A percentile compares a stretch with the other conserved stretches of the same genome.
Evolutionary conservation across 192 early-diverging fungal genomes (phyloP).

Genomic region (Phlyctochytrium bullatum): DNA sequence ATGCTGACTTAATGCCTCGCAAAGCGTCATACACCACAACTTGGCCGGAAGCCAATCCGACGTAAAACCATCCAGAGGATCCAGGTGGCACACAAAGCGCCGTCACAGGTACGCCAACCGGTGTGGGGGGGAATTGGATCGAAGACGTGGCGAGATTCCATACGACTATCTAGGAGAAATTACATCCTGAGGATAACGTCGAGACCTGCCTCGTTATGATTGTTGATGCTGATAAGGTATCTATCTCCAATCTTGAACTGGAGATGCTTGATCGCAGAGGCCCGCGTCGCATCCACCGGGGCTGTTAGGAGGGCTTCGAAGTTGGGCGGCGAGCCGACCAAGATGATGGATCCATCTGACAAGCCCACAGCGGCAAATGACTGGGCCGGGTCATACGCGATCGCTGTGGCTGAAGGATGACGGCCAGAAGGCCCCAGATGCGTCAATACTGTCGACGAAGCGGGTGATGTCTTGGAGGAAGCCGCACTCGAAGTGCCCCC

Average conservation of each 20-base stretch:
- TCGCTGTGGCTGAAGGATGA: not conserved
- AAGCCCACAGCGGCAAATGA: not conserved
- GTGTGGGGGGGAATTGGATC: not conserved
- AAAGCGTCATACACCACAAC: conserved; percentile 4
- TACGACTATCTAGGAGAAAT: not conserved
- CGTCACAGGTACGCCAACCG: conserved; percentile 1
- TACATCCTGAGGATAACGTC: not conserved
- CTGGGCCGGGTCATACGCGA: conserved; percentile 1
- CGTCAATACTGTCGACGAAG: not conserved
- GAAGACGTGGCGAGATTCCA: not conserved
- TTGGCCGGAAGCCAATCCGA: not conserved
- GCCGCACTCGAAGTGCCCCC: too few relatives aligned
- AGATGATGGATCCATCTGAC: not conserved
- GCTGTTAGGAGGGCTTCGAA: not conserved
- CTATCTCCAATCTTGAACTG: conserved; percentile 5
- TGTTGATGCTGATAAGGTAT: conserved; percentile 4
- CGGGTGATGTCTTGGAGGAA: too few relatives aligned
- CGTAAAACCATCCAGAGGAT: not conserved
- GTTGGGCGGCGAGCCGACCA: not conserved
- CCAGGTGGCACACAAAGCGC: not conserved
- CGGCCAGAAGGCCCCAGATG: not conserved
- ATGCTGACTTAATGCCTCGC: not conserved
- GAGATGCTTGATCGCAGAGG: not conserved
- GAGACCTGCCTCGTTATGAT: not conserved
- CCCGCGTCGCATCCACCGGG: not conserved